Evolutionary conservation across 805 yeast species (phyloP), one percentile per base, ranked within the genome.

Genomic region (Schwanniomyces sp.): DNA sequence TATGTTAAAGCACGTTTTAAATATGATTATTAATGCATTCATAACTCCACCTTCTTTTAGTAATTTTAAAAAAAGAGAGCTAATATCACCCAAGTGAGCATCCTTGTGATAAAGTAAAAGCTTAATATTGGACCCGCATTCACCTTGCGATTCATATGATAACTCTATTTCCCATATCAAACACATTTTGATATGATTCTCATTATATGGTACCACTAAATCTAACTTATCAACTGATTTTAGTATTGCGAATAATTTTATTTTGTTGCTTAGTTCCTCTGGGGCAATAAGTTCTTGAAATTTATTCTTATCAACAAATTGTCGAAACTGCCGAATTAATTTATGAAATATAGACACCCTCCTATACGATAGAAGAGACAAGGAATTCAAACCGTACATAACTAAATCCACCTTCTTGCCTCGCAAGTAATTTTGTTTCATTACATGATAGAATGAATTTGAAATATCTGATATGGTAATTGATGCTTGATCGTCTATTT

Each of bases 351-450:
- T 45, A 2, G 59, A 49, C 1, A 64, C 55, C 29, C 73, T 51
- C 25, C 48, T 41, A 42, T 59, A 59, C 16, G 63, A 52, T 14
- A 59, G 41, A 4, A 44, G 51, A 1, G 75, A 57, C n/a, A 72
- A 52, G 4, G 70, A 59, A 42, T 67, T 63, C 40, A 69, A 57
- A 7, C 69, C 61, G 49, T 57, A 65, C 55, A 72, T 54, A 1
- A 70, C 44, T 43, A 62, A 52, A 46, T 64, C 64, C 28, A 72
- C 49, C 43, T 67, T 65, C 16, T 45, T 36, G 26, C 54, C 50
- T 5, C 62, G 66, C 11, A 66, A 34, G 48, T 66, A 70, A 45
- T 63, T 57, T 5, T 44, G 40, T 3, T 34, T 29, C n/a, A 71
- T 39, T 3, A 52, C 55, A 17, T 45, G 41, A 12, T 52, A 34